Percentiles rank a stretch among this genome's conserved stretches.
Conservation (phyloP, 2,329 filamentous ascomycete species). For the Cephalotrichum gorgonifer region DNA sequence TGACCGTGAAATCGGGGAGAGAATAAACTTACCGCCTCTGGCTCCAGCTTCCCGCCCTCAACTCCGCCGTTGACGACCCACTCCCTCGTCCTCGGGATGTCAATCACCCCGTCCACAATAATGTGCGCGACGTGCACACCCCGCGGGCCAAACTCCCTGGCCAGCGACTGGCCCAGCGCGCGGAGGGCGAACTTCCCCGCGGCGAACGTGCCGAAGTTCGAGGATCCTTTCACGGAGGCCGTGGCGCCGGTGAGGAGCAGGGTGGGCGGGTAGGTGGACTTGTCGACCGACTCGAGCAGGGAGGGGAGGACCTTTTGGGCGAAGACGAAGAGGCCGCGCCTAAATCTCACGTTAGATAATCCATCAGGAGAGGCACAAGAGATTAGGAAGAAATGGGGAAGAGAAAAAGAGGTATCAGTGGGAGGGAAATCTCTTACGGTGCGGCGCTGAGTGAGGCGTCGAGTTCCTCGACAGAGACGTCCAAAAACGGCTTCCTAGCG, state of each 20-base stretch:
- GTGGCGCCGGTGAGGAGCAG: conserved; percentile 84
- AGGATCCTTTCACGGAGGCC: conserved; percentile 63
- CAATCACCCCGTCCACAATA: conserved; percentile 77
- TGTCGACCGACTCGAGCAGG: conserved; percentile 50
- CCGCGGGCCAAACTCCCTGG: conserved; percentile 73
- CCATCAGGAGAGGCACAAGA: background rate
- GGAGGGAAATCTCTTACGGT: conserved; percentile 36
- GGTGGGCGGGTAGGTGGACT: conserved; percentile 56
- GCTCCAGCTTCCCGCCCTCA: conserved; percentile 55
- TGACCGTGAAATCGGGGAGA: background rate
- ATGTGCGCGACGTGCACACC: conserved; percentile 77
- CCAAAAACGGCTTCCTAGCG: conserved; percentile 46
- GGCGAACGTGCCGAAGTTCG: conserved; percentile 61
- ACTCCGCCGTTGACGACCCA: conserved; percentile 30
- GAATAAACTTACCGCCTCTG: conserved; percentile 54
- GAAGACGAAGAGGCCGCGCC: conserved; percentile 65
- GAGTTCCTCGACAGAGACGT: conserved; percentile 39
- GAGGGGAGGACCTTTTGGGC: conserved; percentile 61
- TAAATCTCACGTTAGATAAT: conserved; percentile 14
- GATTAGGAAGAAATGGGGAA: background rate
- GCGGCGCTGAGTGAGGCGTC: conserved; percentile 33
- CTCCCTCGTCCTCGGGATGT: conserved; percentile 61
- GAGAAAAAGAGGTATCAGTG: too few relatives aligned
- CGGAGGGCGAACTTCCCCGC: conserved; percentile 72
- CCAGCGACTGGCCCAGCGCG: conserved; percentile 63